These are phyloP conservation scores for Lentinus tigrinus DNA, from an alignment of 768 basidiomycete species.

Conservation along the genomic window DNA sequence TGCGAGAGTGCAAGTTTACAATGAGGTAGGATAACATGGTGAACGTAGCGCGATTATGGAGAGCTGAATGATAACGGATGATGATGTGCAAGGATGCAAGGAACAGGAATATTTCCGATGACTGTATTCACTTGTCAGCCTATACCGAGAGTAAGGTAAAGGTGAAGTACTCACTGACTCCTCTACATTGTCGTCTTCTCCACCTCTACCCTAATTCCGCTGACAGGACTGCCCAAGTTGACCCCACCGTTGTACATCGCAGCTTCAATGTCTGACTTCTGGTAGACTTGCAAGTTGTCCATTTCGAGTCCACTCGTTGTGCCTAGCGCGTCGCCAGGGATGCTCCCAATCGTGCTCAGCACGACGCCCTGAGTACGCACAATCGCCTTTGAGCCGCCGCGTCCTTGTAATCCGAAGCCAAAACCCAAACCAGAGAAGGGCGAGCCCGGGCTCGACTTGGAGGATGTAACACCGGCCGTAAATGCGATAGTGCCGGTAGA, in stretches of 20 bases:
- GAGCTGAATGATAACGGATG: neutral
- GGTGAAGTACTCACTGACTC: neutral
- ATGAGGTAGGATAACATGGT: neutral
- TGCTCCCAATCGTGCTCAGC: conserved; percentile 30
- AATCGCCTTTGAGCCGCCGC: conserved; percentile 22
- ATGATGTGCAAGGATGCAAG: neutral
- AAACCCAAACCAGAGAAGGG: conserved; percentile 30
- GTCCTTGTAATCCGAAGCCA: conserved; percentile 20
- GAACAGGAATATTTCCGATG: neutral
- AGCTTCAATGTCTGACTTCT: conserved; percentile 24
- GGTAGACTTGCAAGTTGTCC: conserved; percentile 23
- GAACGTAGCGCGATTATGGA: conserved; percentile 12
- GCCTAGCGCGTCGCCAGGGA: conserved; percentile 22
- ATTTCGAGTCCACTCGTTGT: conserved; percentile 26
- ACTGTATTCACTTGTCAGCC: neutral
- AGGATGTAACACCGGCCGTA: conserved; percentile 27
- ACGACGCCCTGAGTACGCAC: conserved; percentile 28
- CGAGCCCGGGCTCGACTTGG: conserved; percentile 28
- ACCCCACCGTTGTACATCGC: conserved; percentile 11
- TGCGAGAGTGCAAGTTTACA: neutral
- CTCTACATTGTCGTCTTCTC: conserved; percentile 32
- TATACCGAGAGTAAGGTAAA: neutral
- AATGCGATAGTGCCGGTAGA: conserved; percentile 39
- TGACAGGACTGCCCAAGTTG: conserved; percentile 18
- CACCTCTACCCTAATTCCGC: conserved; percentile 31